Evolutionary conservation across 2,329 filamentous ascomycete species (phyloP), one percentile per base, ranked within the genome.

Genomic region (Alternaria sp.): DNA sequence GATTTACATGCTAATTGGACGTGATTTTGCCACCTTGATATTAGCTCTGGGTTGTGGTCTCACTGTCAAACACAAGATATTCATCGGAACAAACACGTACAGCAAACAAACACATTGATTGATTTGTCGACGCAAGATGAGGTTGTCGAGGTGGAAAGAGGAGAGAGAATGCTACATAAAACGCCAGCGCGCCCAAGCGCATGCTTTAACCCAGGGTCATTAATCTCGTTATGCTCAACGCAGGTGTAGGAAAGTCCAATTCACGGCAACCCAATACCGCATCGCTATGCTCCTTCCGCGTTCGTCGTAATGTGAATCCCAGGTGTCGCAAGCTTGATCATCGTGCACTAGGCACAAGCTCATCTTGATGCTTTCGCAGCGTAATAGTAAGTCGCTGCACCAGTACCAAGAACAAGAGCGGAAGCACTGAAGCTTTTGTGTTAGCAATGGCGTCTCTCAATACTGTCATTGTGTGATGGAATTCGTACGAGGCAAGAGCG

Each of bases 331-430:
- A 46, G 4, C 19, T 45, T 17, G 36, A n/a, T 44, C 13, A 17
- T n/a, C 30, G 40, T 46, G 12, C 40, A 8, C 23, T 30, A 36
- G 5, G 28, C 36, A 23, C 19, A 32, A n/a, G 19, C 30, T 40
- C 13, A 46, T 47, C 49, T 61, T n/a, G 59, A 50, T 43, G 54
- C 28, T 21, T 36, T 17, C 12, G 59, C 46, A 30, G 59, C 19
- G 25, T 50, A 68, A 21, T 67, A 66, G 54, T 68, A 68, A 12
- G 62, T 61, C 8, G 67, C 60, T 10, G 57, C 55, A 11, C 61
- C 58, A 23, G 60, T 43, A 30, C 65, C 62, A 21, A 68, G 23
- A 25, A 61, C 52, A 23, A 66, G 23, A n/a, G 62, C 55, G 7
- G 60, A 58, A 19, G 58, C 58, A 59, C 67, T 69, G 45, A 7